Conservation (phyloP, 192 early-diverging fungal species). For the Dimargaris verticillata region DNA sequence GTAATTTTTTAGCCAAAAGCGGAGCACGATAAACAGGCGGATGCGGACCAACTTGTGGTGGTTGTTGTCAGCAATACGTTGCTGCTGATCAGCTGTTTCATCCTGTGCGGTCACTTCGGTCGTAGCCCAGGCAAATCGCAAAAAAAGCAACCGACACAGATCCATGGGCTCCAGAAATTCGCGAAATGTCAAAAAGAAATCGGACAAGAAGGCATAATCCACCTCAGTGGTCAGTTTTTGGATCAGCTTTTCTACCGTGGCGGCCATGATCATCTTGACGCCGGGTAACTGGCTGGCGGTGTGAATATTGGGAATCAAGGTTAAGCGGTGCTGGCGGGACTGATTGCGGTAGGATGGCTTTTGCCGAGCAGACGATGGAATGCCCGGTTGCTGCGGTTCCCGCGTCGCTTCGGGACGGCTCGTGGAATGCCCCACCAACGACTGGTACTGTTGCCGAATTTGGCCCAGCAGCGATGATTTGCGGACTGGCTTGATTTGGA, state of each 20-base stretch:
- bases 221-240: slow-evolving; percentile 32
- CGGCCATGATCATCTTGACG: slow-evolving; percentile 22
- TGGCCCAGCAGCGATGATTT: not conserved
- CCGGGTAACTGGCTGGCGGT: not conserved
- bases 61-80: no score
- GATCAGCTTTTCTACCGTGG: slow-evolving; percentile 33
- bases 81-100: no score
- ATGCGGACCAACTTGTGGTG: slow-evolving; percentile 26
- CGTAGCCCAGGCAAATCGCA: slow-evolving; percentile 35
- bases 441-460: not conserved
- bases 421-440: not conserved
- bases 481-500: slow-evolving; percentile 1
- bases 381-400: no score
- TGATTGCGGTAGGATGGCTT: no score
- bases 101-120: no score
- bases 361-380: no score
- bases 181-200: slow-evolving; percentile 39
- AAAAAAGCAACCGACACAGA: slow-evolving; percentile 33
- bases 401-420: no score
- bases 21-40: slow-evolving; percentile 35
- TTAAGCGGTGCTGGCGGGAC: slow-evolving; percentile 3
- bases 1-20: slow-evolving; percentile 35
- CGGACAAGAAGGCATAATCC: slow-evolving; percentile 32
- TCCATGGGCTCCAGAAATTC: slow-evolving; percentile 32
- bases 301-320: not conserved